phyloP scores from a whole-genome alignment of 192 early-diverging fungal genomes.

The Geranomyces variabilis region DNA sequence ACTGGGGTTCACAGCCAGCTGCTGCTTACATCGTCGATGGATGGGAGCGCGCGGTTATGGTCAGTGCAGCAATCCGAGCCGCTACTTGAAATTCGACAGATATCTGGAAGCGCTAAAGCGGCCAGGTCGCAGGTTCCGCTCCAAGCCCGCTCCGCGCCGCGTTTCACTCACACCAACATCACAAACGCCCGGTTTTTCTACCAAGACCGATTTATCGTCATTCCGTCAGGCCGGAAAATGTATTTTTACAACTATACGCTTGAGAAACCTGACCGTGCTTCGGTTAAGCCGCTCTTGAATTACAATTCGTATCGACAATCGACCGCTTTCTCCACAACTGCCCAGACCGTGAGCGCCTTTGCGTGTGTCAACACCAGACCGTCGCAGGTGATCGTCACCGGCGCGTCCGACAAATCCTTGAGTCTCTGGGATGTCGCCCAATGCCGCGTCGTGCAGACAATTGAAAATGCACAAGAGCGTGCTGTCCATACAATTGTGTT shows the following conservation, averaged over 20 bases:
- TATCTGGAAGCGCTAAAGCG: not conserved
- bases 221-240: not conserved
- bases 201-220: slow-evolving; percentile 20
- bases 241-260: slow-evolving; percentile 23
- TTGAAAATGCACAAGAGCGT: slow-evolving; percentile 12
- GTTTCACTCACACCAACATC: slow-evolving; percentile 8
- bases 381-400: slow-evolving; percentile 24
- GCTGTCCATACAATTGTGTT: slow-evolving; percentile 21
- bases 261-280: slow-evolving; percentile 17
- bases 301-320: slow-evolving; percentile 21
- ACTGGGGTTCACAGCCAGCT: slow-evolving; percentile 7
- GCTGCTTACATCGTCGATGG: slow-evolving; percentile 32
- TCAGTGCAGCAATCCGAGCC: slow-evolving; percentile 20
- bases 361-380: slow-evolving; percentile 16
- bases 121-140: not conserved
- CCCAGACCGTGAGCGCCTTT: slow-evolving; percentile 27
- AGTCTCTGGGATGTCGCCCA: slow-evolving; percentile 34
- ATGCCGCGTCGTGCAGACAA: slow-evolving; percentile 4
- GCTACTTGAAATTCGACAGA: slow-evolving; percentile 17
- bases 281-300: slow-evolving; percentile 28
- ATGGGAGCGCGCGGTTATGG: slow-evolving; percentile 33
- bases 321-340: not conserved
- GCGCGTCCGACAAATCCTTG: slow-evolving; percentile 23
- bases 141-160: not conserved
- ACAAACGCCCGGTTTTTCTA: slow-evolving; percentile 30